These are phyloP conservation scores for Pythium diclinum DNA, from an alignment of 352 stramenopile genomes.

Conservation along the genomic window DNA sequence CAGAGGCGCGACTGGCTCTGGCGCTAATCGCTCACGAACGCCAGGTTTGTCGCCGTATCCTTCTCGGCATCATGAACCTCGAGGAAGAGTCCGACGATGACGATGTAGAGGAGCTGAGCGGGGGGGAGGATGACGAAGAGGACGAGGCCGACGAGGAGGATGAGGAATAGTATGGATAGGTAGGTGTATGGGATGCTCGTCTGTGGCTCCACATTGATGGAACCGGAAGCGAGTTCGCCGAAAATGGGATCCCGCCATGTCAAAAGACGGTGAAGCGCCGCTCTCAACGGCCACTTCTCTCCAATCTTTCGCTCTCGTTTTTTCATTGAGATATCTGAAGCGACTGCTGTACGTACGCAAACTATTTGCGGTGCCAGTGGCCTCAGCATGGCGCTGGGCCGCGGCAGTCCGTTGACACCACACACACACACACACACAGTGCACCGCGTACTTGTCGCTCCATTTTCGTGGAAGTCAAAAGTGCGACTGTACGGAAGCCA, in stretches of 20 bases:
- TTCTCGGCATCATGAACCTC: conserved; percentile 57
- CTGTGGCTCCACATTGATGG: neutral
- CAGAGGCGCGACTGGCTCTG: conserved; percentile 20
- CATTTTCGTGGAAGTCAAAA: neutral
- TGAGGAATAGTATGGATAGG: conserved; percentile 1
- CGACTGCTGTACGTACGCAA: neutral
- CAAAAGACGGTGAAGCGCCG: neutral
- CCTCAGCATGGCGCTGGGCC: too few relatives aligned
- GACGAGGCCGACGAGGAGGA: conserved; percentile 18
- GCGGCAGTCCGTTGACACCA: neutral
- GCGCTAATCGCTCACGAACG: conserved; percentile 47
- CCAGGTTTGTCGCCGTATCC: conserved; percentile 53
- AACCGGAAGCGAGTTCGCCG: conserved; percentile 1
- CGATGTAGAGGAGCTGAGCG: conserved; percentile 31
- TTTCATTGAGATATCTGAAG: neutral
- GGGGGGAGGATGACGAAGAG: conserved; percentile 10
- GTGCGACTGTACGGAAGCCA: conserved; percentile 10
- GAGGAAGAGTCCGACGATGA: conserved; percentile 53
- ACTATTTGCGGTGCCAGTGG: neutral
- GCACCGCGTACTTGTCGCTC: neutral
- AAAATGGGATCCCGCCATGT: conserved; percentile 1
- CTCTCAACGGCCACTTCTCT: neutral
- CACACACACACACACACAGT: too few relatives aligned
- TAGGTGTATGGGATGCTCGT: neutral
- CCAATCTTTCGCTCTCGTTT: neutral